A percentile compares a stretch with the other conserved stretches of the same genome.
phyloP scores from a whole-genome alignment of 495 filamentous ascomycete genomes.

The Penicillium cinerascens region DNA sequence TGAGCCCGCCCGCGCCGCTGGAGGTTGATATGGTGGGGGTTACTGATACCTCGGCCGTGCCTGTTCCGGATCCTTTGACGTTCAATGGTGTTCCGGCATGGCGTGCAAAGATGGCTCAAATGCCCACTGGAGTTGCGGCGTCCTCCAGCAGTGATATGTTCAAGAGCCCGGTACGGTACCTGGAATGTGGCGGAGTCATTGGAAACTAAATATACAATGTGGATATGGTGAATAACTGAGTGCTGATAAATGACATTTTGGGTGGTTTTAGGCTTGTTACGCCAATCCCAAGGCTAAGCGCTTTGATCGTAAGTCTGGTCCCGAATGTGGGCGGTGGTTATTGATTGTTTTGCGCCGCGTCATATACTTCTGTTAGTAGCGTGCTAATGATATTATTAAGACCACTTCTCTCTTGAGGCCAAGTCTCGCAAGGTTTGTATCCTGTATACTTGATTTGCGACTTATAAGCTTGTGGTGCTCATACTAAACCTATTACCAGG shows the following conservation, averaged over 20 bases:
- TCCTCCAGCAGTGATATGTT: constrained; percentile 77
- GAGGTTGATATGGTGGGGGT: constrained; percentile 37
- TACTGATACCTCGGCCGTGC: constrained; percentile 36
- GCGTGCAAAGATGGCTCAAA: constrained; percentile 62
- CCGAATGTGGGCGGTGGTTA: neutral
- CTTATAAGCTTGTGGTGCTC: neutral
- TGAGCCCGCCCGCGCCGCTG: constrained; percentile 42
- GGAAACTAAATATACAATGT: neutral
- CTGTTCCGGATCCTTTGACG: constrained; percentile 60
- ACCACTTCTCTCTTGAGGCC: constrained; percentile 37
- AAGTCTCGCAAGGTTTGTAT: constrained; percentile 38
- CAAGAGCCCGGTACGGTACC: constrained; percentile 60
- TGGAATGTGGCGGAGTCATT: neutral
- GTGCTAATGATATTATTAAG: constrained; percentile 11
- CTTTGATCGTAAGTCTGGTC: constrained; percentile 70
- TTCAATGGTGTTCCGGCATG: constrained; percentile 65
- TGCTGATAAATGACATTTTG: constrained; percentile 2
- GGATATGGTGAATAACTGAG: neutral
- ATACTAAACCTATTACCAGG: constrained; percentile 19
- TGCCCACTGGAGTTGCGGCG: constrained; percentile 74
- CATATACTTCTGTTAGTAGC: neutral
- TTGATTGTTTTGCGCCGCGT: neutral
- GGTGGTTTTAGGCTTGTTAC: constrained; percentile 37
- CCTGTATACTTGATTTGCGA: neutral
- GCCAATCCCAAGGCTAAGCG: constrained; percentile 76